Conservation (phyloP, 148 eudicot genomes). For the Suaeda aralocaspica region DNA sequence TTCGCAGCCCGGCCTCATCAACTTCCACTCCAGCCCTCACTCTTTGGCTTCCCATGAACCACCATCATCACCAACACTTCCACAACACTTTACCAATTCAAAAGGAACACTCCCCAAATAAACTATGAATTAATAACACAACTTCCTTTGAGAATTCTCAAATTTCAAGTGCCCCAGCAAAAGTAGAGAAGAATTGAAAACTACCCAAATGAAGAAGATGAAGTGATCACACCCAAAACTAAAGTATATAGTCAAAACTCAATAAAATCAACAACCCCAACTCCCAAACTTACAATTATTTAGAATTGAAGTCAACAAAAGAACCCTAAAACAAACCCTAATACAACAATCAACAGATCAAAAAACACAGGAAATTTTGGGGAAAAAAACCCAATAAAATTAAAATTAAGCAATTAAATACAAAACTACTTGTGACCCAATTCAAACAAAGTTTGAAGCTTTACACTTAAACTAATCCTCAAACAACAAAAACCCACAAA, state of each 20-base stretch:
- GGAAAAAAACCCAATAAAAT: too few species aligned
- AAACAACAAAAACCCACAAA: not conserved
- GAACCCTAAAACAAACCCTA: constrained; percentile 18
- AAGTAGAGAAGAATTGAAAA: constrained; percentile 1
- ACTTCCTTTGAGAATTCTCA: constrained; percentile 8
- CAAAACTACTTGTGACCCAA: constrained; percentile 1
- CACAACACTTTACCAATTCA: not conserved
- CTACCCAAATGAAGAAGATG: constrained; percentile 8
- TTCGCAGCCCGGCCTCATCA: constrained; percentile 18
- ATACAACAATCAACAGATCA: constrained; percentile 21
- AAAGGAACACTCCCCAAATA: not conserved
- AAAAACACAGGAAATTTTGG: constrained; percentile 12
- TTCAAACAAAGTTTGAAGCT: not conserved
- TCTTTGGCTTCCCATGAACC: constrained; percentile 22
- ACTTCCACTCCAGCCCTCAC: constrained; percentile 27
- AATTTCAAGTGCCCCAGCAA: not conserved
- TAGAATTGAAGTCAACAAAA: constrained; percentile 18
- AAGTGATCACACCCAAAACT: not conserved
- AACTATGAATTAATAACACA: not conserved
- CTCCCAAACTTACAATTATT: constrained; percentile 12
- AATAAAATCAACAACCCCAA: not conserved
- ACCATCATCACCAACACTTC: constrained; percentile 21
- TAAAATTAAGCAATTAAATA: too few species aligned
- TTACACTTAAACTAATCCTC: not conserved
- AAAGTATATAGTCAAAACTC: constrained; percentile 3